Base-by-base conservation (phyloP, 2,329 filamentous ascomycete genomes). In the Nemania sp. region DNA sequence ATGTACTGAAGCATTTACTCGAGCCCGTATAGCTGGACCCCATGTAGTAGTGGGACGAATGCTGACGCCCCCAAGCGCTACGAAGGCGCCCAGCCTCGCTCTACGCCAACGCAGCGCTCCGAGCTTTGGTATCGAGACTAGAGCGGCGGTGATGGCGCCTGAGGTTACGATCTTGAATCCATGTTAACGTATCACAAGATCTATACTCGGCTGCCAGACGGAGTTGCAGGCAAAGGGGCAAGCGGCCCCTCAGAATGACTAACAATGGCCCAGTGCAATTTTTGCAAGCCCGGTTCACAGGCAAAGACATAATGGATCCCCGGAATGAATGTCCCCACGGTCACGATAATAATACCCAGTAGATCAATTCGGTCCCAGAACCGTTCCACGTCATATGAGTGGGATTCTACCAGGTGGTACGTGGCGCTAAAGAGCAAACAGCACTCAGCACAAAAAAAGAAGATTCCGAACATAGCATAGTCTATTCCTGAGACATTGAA, bases 341-440 rank as follows among this genome's bases (percentile, higher is more conserved):
- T 61, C 63, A 66, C 56, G 24, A 66, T 66, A 27, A 56, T 35
- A 52, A 61, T 66, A 47, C 56, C 53, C 15, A 58, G 55, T 45
- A 64, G 20, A 52, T 64, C 54, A 54, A 58, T 64, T 47, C 53
- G 18, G 54, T 53, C 47, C 62, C 62, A 64, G 62, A 64, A 59
- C 47, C 47, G 62, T 54, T 64, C 62, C 13, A 64, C 47, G 8
- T 32, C 26, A 35, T 59, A 47, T 35, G 62, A 64, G 18, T 58
- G 55, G 29, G 53, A 32, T 5, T 22, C 22, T 47, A 64, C 32
- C 2, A 64, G 26, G 54, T 64, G 62, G 55, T 64, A 64, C 45
- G 35, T 18, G 15, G 35, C 54, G 55, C 55, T 64, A 15, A 64
- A 64, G 55, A 59, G 32, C 35, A 64, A 64, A n/a, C 62, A 59